Conservation (phyloP, 768 basidiomycete species). For the Mycena pura region DNA sequence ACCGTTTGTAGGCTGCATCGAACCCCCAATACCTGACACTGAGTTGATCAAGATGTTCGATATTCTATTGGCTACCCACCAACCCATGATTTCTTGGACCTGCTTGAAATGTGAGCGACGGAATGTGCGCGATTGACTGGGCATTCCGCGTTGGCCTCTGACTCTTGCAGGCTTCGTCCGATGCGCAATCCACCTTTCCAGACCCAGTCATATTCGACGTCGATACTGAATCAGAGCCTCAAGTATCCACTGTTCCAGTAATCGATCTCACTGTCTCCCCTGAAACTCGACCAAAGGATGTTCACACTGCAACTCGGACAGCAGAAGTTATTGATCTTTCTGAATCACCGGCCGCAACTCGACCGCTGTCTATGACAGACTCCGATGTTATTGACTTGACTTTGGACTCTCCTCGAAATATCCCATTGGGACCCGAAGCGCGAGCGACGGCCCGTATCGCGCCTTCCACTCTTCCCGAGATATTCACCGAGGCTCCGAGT, state of each 20-base stretch:
- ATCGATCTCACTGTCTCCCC: slow-evolving; percentile 15
- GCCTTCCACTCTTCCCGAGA: background rate
- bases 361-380: background rate
- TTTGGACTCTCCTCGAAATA: slow-evolving; percentile 3
- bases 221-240: no score
- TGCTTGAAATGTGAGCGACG: slow-evolving; percentile 14
- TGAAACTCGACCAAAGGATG: background rate
- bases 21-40: background rate
- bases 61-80: background rate
- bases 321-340: slow-evolving; percentile 2
- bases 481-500: background rate
- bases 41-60: background rate
- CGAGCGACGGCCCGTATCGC: background rate
- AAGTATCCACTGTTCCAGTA: background rate
- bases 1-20: background rate
- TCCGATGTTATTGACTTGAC: slow-evolving; percentile 8
- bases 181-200: background rate
- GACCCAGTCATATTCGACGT: background rate
- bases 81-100: background rate
- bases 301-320: background rate
- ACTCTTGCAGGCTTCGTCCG: no score
- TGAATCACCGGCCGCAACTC: background rate
- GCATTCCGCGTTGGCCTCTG: no score
- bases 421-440: background rate
- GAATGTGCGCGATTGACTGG: background rate